A percentile compares a stretch with the other conserved stretches of the same genome.
phyloP scores from a whole-genome alignment of 2,329 filamentous ascomycete species.

The Fusarium compactum region DNA sequence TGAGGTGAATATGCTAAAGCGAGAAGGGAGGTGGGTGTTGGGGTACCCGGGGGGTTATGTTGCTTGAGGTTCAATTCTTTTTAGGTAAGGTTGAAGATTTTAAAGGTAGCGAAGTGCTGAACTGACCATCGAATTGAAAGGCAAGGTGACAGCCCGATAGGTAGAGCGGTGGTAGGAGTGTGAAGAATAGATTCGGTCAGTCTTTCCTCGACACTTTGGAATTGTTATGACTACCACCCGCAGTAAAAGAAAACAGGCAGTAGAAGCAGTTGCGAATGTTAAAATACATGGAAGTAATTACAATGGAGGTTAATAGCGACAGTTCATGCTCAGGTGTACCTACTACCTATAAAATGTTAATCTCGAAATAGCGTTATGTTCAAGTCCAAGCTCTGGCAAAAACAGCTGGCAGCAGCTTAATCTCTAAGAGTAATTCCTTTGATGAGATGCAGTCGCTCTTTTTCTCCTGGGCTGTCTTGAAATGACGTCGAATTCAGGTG shows the following conservation, averaged over 20 bases:
- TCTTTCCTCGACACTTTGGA: background rate
- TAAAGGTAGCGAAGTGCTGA: conserved; percentile 1
- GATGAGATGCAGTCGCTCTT: background rate
- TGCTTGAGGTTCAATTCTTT: conserved; percentile 14
- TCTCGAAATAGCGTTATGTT: background rate
- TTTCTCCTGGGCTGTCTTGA: background rate
- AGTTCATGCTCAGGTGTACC: background rate
- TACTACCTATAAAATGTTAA: background rate
- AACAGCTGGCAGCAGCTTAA: background rate
- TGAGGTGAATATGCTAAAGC: background rate
- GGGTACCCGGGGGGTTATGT: conserved; percentile 9
- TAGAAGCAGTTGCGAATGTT: background rate
- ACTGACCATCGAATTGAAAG: background rate
- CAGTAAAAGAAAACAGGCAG: background rate
- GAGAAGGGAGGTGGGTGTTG: background rate
- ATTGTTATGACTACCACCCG: background rate
- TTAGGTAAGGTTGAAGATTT: conserved; percentile 22
- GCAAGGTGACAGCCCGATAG: background rate
- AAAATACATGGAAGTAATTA: background rate
- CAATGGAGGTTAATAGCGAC: background rate
- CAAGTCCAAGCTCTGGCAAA: background rate
- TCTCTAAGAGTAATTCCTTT: background rate
- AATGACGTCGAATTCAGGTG: conserved; percentile 2
- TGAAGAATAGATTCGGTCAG: background rate
- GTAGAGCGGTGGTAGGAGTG: conserved; percentile 6